Evolutionary conservation across 441 rosid species (phyloP).

Genomic region (Rhodomyrtus psidioides): DNA sequence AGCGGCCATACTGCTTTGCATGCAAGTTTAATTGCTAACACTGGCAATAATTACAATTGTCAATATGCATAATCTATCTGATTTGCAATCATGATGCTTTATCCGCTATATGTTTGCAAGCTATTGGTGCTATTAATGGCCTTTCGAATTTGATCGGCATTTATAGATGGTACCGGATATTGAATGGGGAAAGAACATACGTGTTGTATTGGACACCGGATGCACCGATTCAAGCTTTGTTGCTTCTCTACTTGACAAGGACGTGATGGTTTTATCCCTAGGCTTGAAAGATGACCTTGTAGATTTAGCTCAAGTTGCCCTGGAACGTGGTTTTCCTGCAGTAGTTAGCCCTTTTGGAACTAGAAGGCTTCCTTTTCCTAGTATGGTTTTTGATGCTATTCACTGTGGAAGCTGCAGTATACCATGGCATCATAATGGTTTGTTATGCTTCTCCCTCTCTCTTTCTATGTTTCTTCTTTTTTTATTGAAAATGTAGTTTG

Average conservation of each 20-base stretch:
- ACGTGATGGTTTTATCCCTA: constrained; percentile 62
- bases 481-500: background rate
- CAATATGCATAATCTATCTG: background rate
- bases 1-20: background rate
- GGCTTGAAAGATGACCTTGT: constrained; percentile 90
- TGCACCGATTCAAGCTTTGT: constrained; percentile 67
- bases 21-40: background rate
- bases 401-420: constrained; percentile 74
- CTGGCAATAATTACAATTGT: background rate
- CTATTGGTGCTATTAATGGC: background rate
- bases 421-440: constrained; percentile 82
- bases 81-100: background rate
- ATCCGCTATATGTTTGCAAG: background rate
- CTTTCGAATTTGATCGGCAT: constrained; percentile 18
- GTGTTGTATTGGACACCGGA: constrained; percentile 78
- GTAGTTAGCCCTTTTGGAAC: constrained; percentile 56
- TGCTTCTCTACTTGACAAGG: constrained; percentile 69
- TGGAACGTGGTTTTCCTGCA: constrained; percentile 88
- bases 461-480: background rate
- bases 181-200: constrained; percentile 97
- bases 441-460: constrained; percentile 1
- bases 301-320: constrained; percentile 80
- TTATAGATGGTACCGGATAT: constrained; percentile 96
- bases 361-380: constrained; percentile 87
- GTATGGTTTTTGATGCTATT: constrained; percentile 81